Evolutionary conservation across 108 stramenopile species (phyloP).

Genomic region (Schizochytrium sp.): DNA sequence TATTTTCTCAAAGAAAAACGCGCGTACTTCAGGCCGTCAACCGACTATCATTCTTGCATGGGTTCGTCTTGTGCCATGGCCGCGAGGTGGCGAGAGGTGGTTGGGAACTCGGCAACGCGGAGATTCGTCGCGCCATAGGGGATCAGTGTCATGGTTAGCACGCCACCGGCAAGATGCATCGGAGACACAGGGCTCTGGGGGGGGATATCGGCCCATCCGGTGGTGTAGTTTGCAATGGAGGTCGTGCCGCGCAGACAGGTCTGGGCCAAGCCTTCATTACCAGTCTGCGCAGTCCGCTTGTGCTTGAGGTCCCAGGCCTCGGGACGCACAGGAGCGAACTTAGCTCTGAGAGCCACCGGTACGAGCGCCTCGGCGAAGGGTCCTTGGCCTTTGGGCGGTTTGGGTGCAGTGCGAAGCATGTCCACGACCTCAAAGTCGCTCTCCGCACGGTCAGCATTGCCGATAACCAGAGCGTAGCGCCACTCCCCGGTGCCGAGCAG

Average conservation of each 20-base stretch:
- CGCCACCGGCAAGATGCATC: not conserved
- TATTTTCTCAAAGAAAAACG: too few species aligned
- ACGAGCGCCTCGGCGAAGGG: constrained; percentile 38
- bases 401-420: not conserved
- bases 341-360: not conserved
- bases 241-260: constrained; percentile 13
- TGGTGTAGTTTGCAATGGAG: not conserved
- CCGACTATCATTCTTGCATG: too few species aligned
- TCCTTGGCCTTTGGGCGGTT: not conserved
- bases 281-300: not conserved
- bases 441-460: not conserved
- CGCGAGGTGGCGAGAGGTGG: not conserved
- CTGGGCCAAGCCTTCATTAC: not conserved
- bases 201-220: not conserved
- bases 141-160: not conserved
- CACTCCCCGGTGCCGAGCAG: constrained; percentile 10
- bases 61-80: not conserved
- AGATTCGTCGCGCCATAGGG: constrained; percentile 21
- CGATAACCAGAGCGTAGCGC: constrained; percentile 2
- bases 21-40: too few species aligned
- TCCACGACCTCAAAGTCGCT: not conserved
- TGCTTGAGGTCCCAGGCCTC: constrained; percentile 29
- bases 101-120: constrained; percentile 32
- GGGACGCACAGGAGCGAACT: not conserved
- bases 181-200: not conserved